Evolutionary conservation across 495 filamentous ascomycete genomes (phyloP), one percentile per base, ranked within the genome.

Genomic region (Aspergillus ellipticus): DNA sequence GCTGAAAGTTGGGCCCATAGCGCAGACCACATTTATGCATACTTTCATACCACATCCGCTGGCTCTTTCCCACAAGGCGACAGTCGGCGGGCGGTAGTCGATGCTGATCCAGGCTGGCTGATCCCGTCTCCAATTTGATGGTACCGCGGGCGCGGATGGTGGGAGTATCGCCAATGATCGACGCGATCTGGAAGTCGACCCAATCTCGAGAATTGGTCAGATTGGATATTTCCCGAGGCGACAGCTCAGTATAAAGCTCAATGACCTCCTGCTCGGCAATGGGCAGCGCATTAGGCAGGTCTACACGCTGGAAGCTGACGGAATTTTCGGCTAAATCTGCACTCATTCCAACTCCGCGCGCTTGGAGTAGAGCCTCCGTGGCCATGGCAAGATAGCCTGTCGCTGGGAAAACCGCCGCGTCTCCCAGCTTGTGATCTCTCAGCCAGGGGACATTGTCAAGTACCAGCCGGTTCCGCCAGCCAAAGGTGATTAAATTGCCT

Each of bases 381-480:
- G 49, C 49, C 24, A 52, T 57, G 17, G 42, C 20, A 16, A 53
- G 21, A 26, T 52, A 52, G 2, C 55, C 42, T 8, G 42, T 49
- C 7, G 41, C 26, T 1, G 48, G 55, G 39, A 51, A 57, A 6
- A 53, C 55, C 6, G 10, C 19, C 4, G 19, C 13, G 1, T 17
- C 29, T 5, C 37, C 2, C 31, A 52, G 19, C 41, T 16, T 41
- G 22, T 63, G 54, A n/a, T 63, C 53, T 31, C 22, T 22, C 1
- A 63, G 8, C 60, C 60, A 62, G 16, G 64, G 64, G 2, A 57
- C 51, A 16, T 64, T 54, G n/a, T 16, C 35, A 6, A 59, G 29
- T 3, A 42, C 33, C 29, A 67, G 50, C 16, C 60, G 42, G 28
- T 67, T 54, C 39, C 61, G 56, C 64, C 64, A 67, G 7, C 22